phyloP scores from a whole-genome alignment of 73 alveolate genomes.

The Blepharisma japonicum region DNA sequence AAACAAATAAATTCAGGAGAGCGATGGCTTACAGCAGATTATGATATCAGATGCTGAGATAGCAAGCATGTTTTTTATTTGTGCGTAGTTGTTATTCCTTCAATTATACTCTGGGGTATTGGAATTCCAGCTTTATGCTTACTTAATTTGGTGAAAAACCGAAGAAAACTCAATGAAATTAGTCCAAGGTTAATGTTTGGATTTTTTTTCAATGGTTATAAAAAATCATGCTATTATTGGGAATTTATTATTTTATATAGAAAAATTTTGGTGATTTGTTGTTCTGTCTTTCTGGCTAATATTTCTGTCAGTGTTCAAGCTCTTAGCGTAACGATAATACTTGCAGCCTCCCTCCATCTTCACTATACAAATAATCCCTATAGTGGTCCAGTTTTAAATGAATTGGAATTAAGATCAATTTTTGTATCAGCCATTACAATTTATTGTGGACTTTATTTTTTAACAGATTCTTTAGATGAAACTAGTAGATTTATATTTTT shows the following conservation, averaged over 20 bases:
- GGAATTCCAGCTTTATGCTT: constrained; percentile 27
- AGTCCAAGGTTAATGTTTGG: constrained; percentile 17
- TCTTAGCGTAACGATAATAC: neutral
- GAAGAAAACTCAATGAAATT: neutral
- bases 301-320: neutral
- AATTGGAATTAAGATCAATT: neutral
- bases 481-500: neutral
- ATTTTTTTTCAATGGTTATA: constrained; percentile 29
- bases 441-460: constrained; percentile 4
- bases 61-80: neutral
- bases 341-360: neutral
- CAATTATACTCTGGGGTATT: constrained; percentile 29
- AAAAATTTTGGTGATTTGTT: neutral
- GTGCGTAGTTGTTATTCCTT: constrained; percentile 24
- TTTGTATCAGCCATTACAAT: constrained; percentile 5
- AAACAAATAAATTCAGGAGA: constrained; percentile 12
- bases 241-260: constrained; percentile 25
- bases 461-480: neutral
- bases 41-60: constrained; percentile 20
- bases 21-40: neutral
- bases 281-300: neutral
- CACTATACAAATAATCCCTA: neutral
- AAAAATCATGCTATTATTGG: constrained; percentile 27
- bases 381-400: neutral
- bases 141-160: neutral